Base-by-base conservation (phyloP, 2,329 filamentous ascomycete genomes). In the Fusarium neocosmosporiellum region DNA sequence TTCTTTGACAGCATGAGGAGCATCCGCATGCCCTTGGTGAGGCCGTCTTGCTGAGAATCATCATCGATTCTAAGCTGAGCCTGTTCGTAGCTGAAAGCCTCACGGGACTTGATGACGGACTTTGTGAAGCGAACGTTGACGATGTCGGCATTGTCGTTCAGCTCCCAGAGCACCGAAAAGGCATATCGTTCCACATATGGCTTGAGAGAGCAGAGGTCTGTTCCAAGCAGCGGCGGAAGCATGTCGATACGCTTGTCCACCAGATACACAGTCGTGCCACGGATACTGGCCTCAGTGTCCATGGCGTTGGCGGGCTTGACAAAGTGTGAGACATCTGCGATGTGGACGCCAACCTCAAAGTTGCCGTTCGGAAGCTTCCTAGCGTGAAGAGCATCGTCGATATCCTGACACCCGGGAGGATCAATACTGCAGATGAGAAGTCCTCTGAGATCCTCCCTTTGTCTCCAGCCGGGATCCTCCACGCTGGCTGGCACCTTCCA, bases 181-280 rank as follows among this genome's bases (percentile, higher is more conserved):
- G 94, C 94, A 79, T 91, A 96, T 11, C 94, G 93, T 84, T 99
- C 96, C n/a, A 99, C 95, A 77, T 98, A 96, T 0, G 96, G 96
- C 82, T 98, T 98, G 22, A 99, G 86, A 0, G 96, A 99, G 84
- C 96, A 99, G 2, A 99, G 87, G 78, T 99, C 95, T 1, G 96
- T 99, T 66, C 96, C 96, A 14, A 99, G 91, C 34, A 99, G 91
- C 88, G 95, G 95, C 1, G 97, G 97, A 81, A 99, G 88, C 97
- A 99, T 99, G 86, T 99, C 97, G 78, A 99, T 99, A 77, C 96
- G 95, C 87, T 99, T 99, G 83, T 99, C 96, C 4, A 99, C 96
- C 18, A 99, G 87, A 81, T 99, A 99, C 31, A 99, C 96, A 0
- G 96, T 98, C 6, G 96, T 98, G 70, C 96, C 96, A 77, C 96